Conservation (phyloP, 768 basidiomycete species). For the Tephrocybe sp. region DNA sequence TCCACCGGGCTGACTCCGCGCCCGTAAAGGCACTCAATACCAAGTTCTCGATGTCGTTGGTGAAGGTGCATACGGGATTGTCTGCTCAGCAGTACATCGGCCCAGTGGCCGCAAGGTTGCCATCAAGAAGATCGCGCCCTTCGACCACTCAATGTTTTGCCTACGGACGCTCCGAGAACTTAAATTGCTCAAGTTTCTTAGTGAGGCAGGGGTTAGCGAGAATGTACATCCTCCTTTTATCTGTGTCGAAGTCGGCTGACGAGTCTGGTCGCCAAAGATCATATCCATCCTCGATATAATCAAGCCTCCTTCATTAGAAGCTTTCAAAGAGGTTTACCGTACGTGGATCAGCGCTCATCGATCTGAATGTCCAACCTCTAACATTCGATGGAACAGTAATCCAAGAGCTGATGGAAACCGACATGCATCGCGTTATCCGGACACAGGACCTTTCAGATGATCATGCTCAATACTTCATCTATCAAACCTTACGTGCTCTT, state of each 20-base stretch:
- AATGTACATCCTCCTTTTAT: slow-evolving; percentile 50
- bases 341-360: slow-evolving; percentile 25
- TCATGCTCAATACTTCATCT: slow-evolving; percentile 93
- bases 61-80: slow-evolving; percentile 93
- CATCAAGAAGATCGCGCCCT: slow-evolving; percentile 95
- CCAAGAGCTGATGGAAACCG: slow-evolving; percentile 94
- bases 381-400: slow-evolving; percentile 51
- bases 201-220: slow-evolving; percentile 87
- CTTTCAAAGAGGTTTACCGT: slow-evolving; percentile 86
- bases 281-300: slow-evolving; percentile 90
- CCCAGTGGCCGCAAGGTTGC: slow-evolving; percentile 91
- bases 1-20: slow-evolving; percentile 8
- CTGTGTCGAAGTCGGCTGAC: slow-evolving; percentile 6
- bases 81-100: slow-evolving; percentile 88
- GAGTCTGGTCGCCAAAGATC: slow-evolving; percentile 47
- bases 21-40: slow-evolving; percentile 64
- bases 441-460: slow-evolving; percentile 96
- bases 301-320: slow-evolving; percentile 76
- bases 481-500: slow-evolving; percentile 91
- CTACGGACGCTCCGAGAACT: slow-evolving; percentile 87
- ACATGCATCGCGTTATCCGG: slow-evolving; percentile 95
- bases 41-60: slow-evolving; percentile 87
- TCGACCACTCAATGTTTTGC: slow-evolving; percentile 96
- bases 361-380: not conserved
- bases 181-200: slow-evolving; percentile 80